Conservation (phyloP, 2,329 filamentous ascomycete species). For the Claviceps maximensis region DNA sequence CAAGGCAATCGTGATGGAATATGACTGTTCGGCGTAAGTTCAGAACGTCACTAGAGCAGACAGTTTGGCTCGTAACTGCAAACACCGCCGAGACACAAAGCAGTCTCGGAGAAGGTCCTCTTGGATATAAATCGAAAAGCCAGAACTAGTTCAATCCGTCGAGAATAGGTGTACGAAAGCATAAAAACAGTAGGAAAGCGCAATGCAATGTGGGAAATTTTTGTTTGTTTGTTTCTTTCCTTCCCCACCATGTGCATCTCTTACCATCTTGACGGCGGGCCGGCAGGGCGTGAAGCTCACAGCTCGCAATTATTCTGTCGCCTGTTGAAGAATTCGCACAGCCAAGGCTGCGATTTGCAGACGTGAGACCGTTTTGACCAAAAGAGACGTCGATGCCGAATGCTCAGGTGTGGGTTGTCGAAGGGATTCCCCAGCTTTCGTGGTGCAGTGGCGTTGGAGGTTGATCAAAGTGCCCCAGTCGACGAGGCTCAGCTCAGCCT, state of each 20-base stretch:
- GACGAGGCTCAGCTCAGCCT: conserved; percentile 4
- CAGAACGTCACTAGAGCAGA: background rate
- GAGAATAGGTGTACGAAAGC: background rate
- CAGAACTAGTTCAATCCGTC: background rate
- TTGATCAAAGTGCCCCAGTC: background rate
- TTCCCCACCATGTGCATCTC: background rate
- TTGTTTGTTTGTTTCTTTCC: background rate
- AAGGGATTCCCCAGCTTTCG: background rate
- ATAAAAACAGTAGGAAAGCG: background rate
- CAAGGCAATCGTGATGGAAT: background rate
- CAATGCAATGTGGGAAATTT: background rate
- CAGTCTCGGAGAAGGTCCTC: too few relatives aligned
- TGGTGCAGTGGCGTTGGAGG: background rate
- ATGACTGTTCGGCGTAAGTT: background rate
- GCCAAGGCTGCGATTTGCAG: conserved; percentile 2
- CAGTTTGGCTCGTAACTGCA: background rate
- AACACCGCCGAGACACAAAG: background rate
- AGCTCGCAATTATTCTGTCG: background rate
- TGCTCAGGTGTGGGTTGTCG: background rate
- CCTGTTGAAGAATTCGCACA: conserved; percentile 2
- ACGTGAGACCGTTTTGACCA: background rate
- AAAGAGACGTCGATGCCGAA: background rate
- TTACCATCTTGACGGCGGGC: conserved; percentile 7
- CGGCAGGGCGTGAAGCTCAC: conserved; percentile 4
- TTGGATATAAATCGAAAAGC: background rate